Percentiles rank a stretch among this genome's conserved stretches.
Conservation (phyloP, 2,329 filamentous ascomycete species). For the Neocatenulostroma microsporum region DNA sequence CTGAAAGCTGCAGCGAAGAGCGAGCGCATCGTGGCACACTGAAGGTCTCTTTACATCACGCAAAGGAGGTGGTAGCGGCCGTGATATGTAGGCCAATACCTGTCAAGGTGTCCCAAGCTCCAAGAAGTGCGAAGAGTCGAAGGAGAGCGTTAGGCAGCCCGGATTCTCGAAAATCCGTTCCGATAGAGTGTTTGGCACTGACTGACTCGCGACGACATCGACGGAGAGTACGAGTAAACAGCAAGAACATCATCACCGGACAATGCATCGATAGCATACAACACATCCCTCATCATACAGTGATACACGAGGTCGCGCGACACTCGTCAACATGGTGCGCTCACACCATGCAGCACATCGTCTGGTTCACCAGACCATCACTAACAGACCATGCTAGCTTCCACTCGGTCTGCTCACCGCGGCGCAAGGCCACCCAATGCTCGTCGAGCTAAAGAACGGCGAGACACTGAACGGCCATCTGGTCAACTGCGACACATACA, state of each 20-base stretch:
- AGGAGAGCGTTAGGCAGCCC: no score
- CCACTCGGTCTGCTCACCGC: slow-evolving; percentile 79
- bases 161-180: no score
- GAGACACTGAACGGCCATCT: slow-evolving; percentile 96
- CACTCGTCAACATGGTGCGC: slow-evolving; percentile 17
- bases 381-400: slow-evolving; percentile 40
- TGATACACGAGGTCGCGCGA: no score
- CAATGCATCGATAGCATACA: no score
- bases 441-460: slow-evolving; percentile 94
- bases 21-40: slow-evolving; percentile 16
- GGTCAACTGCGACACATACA: slow-evolving; percentile 97
- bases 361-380: slow-evolving; percentile 16
- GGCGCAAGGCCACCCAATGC: slow-evolving; percentile 95
- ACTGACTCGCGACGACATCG: no score
- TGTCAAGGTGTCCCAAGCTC: no score
- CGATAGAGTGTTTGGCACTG: no score
- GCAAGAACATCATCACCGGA: no score
- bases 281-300: no score
- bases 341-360: background rate
- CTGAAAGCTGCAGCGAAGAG: slow-evolving; percentile 22
- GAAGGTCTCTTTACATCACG: slow-evolving; percentile 4
- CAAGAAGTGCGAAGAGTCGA: background rate
- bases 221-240: no score
- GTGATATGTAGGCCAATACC: background rate
- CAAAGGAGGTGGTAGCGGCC: no score